phyloP scores from a whole-genome alignment of 2,329 filamentous ascomycete genomes.

The Colletotrichum cereale region DNA sequence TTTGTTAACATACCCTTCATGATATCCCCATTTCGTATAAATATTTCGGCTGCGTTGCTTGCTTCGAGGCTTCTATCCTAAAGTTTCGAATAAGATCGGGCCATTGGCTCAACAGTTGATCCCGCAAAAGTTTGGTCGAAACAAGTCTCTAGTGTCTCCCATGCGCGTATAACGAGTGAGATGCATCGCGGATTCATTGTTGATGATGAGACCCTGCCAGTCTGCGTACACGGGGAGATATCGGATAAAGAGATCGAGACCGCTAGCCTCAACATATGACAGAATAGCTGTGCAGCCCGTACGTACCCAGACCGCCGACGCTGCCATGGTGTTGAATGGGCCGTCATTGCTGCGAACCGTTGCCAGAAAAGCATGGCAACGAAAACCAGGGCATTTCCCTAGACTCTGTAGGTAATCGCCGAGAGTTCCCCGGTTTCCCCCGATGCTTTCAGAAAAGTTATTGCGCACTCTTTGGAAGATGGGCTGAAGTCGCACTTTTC shows the following conservation, averaged over 20 bases:
- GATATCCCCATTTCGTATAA: slow-evolving; percentile 33
- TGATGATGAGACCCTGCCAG: neutral
- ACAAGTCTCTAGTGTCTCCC: too few species aligned
- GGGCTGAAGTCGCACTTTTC: neutral
- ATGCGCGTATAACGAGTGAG: neutral
- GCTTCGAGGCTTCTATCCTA: neutral
- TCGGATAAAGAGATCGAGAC: neutral
- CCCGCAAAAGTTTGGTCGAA: neutral
- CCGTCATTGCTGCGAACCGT: neutral
- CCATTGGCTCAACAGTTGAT: neutral
- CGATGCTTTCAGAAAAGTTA: neutral
- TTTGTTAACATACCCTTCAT: slow-evolving; percentile 34
- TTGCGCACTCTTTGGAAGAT: neutral
- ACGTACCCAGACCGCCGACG: too few species aligned
- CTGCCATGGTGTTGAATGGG: too few species aligned
- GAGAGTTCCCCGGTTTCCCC: too few species aligned
- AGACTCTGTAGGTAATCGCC: neutral
- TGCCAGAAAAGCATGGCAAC: neutral
- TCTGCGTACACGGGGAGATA: neutral
- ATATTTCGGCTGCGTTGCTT: neutral
- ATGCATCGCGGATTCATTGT: neutral
- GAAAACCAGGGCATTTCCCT: neutral
- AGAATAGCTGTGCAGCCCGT: too few species aligned
- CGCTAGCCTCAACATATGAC: neutral
- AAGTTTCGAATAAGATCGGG: slow-evolving; percentile 12